Evolutionary conservation across 2,329 filamentous ascomycete genomes (phyloP).

Genomic region (Falciphora oryzae): DNA sequence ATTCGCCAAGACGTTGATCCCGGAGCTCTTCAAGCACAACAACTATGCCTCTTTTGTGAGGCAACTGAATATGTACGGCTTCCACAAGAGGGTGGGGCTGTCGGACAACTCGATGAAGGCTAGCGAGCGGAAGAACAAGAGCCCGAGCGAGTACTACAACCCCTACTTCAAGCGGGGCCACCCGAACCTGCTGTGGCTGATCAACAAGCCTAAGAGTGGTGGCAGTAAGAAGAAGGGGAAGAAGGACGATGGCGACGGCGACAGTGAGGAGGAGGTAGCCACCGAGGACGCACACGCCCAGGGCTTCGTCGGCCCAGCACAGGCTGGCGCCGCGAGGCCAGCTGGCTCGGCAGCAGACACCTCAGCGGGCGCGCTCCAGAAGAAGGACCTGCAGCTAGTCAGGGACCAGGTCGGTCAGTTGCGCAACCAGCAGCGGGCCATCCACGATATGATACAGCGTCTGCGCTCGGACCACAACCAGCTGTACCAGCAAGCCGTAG

Average conservation of each 20-base stretch:
- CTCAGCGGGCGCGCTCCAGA: slow-evolving; percentile 41
- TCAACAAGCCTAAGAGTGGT: slow-evolving; percentile 86
- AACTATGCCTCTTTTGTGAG: slow-evolving; percentile 96
- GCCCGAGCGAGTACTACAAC: slow-evolving; percentile 96
- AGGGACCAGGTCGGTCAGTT: slow-evolving; percentile 76
- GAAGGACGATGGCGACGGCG: slow-evolving; percentile 61
- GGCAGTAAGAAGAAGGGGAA: slow-evolving; percentile 49
- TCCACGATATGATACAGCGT: slow-evolving; percentile 73
- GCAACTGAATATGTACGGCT: slow-evolving; percentile 95
- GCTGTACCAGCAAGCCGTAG: slow-evolving; percentile 78
- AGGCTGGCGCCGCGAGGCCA: slow-evolving; percentile 18
- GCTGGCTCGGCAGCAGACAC: slow-evolving; percentile 12
- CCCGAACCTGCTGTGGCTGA: slow-evolving; percentile 89
- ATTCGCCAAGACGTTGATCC: slow-evolving; percentile 94
- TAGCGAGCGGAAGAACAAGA: slow-evolving; percentile 95
- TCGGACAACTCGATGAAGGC: slow-evolving; percentile 98
- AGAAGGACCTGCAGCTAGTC: slow-evolving; percentile 72
- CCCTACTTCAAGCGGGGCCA: slow-evolving; percentile 92
- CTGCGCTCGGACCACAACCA: slow-evolving; percentile 82
- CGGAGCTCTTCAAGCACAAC: slow-evolving; percentile 98
- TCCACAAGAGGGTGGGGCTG: slow-evolving; percentile 89
- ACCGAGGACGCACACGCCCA: slow-evolving; percentile 34
- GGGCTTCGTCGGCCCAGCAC: slow-evolving; percentile 11
- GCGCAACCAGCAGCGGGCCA: slow-evolving; percentile 79
- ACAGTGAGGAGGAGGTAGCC: slow-evolving; percentile 70